Percentiles rank a stretch among this genome's conserved stretches.
phyloP scores from a whole-genome alignment of 768 basidiomycete genomes.

The Omphalotus guepiniiformis region DNA sequence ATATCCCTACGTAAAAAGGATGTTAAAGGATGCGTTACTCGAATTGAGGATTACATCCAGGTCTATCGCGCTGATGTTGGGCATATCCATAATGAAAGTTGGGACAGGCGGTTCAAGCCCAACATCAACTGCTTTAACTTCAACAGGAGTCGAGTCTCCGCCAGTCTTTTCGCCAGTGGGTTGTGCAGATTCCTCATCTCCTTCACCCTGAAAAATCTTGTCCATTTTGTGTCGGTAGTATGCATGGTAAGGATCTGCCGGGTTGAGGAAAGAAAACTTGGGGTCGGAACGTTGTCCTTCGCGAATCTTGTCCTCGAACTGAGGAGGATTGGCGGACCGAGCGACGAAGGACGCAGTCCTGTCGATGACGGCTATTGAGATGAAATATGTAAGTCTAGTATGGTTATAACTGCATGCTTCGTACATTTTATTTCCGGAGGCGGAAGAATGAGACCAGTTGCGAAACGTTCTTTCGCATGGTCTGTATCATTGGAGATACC shows the following conservation, averaged over 20 bases:
- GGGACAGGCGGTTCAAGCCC: conserved; percentile 74
- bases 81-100: conserved; percentile 83
- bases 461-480: conserved; percentile 47
- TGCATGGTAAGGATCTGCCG: conserved; percentile 95
- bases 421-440: conserved; percentile 94
- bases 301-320: conserved; percentile 96
- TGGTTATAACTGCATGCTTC: conserved; percentile 24
- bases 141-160: conserved; percentile 28
- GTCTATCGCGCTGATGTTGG: conserved; percentile 85
- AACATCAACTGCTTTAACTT: conserved; percentile 46
- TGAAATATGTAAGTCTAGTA: conserved; percentile 9
- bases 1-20: conserved; percentile 62
- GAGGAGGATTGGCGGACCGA: conserved; percentile 87
- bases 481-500: conserved; percentile 42
- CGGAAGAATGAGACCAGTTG: conserved; percentile 88
- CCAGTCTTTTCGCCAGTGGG: conserved; percentile 42
- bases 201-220: conserved; percentile 70
- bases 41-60: conserved; percentile 55
- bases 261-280: conserved; percentile 98
- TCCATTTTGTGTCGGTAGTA: conserved; percentile 95
- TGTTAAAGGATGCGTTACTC: conserved; percentile 9
- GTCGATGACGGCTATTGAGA: conserved; percentile 79
- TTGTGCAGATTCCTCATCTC: conserved; percentile 52
- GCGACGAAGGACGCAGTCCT: conserved; percentile 90
- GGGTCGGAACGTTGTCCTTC: conserved; percentile 95